Evolutionary conservation across 306 rosid species (phyloP).

Genomic region (Canavalia ensiformis): DNA sequence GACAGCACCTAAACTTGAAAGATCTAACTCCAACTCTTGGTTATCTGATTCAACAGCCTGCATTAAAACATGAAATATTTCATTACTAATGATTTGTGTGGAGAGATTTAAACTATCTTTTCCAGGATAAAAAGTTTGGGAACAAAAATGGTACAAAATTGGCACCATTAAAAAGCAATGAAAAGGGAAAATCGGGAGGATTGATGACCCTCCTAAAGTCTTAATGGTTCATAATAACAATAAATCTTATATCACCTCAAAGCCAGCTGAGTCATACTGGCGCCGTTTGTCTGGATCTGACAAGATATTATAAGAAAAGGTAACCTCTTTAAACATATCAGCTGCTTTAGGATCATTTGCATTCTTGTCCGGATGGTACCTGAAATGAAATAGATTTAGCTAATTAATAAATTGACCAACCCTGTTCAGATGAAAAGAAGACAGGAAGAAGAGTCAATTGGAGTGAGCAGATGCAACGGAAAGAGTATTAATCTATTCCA

Average conservation of each 20-base stretch:
- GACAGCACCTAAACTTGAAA: constrained; percentile 96
- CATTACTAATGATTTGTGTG: constrained; percentile 15
- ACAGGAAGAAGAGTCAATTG: constrained; percentile 46
- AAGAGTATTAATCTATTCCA: constrained; percentile 7
- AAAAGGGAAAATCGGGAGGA: constrained; percentile 38
- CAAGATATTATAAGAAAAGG: constrained; percentile 88
- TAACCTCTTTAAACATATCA: constrained; percentile 93
- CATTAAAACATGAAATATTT: constrained; percentile 46
- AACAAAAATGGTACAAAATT: not conserved
- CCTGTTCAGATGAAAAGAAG: constrained; percentile 19
- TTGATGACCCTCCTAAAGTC: constrained; percentile 41
- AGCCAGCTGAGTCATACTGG: constrained; percentile 92
- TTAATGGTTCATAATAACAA: constrained; percentile 35
- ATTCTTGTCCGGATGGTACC: constrained; percentile 99
- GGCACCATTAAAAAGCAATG: constrained; percentile 34
- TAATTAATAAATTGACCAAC: constrained; percentile 37
- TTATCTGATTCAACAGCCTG: constrained; percentile 94
- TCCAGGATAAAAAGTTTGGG: not conserved
- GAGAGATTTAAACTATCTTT: not conserved
- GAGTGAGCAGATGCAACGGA: constrained; percentile 27
- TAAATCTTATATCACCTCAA: constrained; percentile 73
- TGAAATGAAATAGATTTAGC: constrained; percentile 54
- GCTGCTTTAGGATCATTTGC: constrained; percentile 98
- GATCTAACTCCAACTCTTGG: constrained; percentile 98
- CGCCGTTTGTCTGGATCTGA: constrained; percentile 92